Conservation (phyloP, 2,329 filamentous ascomycete species). For the Fusarium buxicola region DNA sequence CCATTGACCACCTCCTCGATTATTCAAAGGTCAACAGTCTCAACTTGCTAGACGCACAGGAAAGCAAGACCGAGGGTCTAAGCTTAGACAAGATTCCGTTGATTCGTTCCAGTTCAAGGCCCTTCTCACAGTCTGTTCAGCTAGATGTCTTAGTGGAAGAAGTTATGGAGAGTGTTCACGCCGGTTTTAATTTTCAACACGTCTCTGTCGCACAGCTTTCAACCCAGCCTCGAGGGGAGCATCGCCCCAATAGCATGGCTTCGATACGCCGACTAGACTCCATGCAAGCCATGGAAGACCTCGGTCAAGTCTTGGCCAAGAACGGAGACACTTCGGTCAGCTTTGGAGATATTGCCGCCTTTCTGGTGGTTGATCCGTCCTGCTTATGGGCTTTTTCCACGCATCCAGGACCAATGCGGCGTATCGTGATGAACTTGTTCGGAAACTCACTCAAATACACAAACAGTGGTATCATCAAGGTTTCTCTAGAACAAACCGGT, state of each 20-base stretch:
- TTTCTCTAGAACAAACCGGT: slow-evolving; percentile 43
- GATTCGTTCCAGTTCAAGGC: slow-evolving; percentile 23
- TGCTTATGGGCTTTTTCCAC: slow-evolving; percentile 65
- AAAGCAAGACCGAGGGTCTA: not conserved
- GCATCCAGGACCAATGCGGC: slow-evolving; percentile 62
- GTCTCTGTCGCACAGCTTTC: slow-evolving; percentile 38
- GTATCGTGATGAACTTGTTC: slow-evolving; percentile 72
- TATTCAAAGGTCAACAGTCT: slow-evolving; percentile 66
- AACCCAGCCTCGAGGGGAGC: slow-evolving; percentile 2
- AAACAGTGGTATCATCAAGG: slow-evolving; percentile 46
- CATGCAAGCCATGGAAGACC: slow-evolving; percentile 57
- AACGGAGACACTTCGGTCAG: slow-evolving; percentile 1
- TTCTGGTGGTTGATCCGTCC: slow-evolving; percentile 55
- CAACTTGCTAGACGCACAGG: slow-evolving; percentile 9
- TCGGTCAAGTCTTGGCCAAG: slow-evolving; percentile 3
- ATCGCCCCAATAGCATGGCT: slow-evolving; percentile 22
- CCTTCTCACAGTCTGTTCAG: slow-evolving; percentile 43
- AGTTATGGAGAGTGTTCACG: slow-evolving; percentile 60
- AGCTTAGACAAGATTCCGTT: not conserved
- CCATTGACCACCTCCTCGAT: slow-evolving; percentile 64
- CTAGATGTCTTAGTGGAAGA: slow-evolving; percentile 59
- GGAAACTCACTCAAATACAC: slow-evolving; percentile 74
- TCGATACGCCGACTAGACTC: slow-evolving; percentile 42
- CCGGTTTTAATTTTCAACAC: slow-evolving; percentile 56
- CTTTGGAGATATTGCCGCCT: slow-evolving; percentile 43